A percentile compares a stretch with the other conserved stretches of the same genome.
phyloP scores from a whole-genome alignment of 73 alveolate genomes.

The Tetrahymena malaccensis region DNA sequence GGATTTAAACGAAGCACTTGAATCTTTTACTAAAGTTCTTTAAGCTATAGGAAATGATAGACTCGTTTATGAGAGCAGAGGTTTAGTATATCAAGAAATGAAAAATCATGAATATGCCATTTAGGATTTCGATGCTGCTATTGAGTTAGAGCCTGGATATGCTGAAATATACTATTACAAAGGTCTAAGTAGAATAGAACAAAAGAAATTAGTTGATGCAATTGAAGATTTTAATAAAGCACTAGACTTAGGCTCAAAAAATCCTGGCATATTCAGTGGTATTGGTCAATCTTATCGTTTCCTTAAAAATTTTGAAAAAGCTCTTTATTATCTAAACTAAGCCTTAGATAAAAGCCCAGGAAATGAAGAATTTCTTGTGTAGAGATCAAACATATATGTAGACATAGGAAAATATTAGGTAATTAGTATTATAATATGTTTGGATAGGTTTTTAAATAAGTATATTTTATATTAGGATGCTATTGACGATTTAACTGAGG shows the following conservation, averaged over 20 bases:
- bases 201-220: constrained; percentile 57
- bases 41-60: constrained; percentile 50
- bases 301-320: constrained; percentile 71
- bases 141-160: constrained; percentile 48
- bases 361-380: constrained; percentile 58
- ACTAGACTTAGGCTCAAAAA: constrained; percentile 45
- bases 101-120: constrained; percentile 72
- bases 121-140: constrained; percentile 65
- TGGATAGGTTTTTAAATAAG: too few species aligned
- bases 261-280: constrained; percentile 72
- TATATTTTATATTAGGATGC: constrained; percentile 19
- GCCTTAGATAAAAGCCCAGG: constrained; percentile 60
- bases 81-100: constrained; percentile 77
- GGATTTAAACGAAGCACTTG: constrained; percentile 65
- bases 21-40: constrained; percentile 57
- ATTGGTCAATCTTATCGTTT: constrained; percentile 67
- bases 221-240: constrained; percentile 63
- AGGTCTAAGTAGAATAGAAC: constrained; percentile 67
- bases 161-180: constrained; percentile 68
- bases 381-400: constrained; percentile 62
- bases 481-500: constrained; percentile 59
- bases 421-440: neutral
- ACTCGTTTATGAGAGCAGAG: constrained; percentile 62
- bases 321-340: constrained; percentile 50
- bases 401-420: constrained; percentile 40